Evolutionary conservation across 176 grass and related monocot species (phyloP).

Genomic region (Rhynchospora breviuscula): DNA sequence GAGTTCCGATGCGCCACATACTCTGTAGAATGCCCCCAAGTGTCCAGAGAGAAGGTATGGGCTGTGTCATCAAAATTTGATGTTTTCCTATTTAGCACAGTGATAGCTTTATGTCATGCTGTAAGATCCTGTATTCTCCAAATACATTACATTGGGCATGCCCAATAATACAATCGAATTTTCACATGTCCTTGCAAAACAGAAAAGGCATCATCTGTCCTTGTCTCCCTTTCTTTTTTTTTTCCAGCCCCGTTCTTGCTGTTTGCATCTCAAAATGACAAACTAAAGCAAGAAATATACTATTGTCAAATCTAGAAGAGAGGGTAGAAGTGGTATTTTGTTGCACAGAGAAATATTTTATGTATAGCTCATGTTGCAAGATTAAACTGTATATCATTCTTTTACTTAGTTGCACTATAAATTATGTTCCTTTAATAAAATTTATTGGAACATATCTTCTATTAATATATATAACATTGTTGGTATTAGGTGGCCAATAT

Average conservation of each 20-base stretch:
- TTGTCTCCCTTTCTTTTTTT: too few relatives aligned
- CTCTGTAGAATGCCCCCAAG: slow-evolving; percentile 85
- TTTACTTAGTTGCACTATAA: neutral
- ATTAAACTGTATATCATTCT: neutral
- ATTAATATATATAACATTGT: neutral
- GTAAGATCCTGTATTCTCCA: neutral
- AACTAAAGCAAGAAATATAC: neutral
- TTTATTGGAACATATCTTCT: neutral
- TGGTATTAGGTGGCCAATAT: slow-evolving; percentile 84
- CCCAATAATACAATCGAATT: neutral
- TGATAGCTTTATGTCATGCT: neutral
- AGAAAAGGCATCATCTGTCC: neutral
- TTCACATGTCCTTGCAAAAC: neutral
- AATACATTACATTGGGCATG: neutral
- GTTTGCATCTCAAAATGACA: neutral
- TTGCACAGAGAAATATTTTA: neutral
- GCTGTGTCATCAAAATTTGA: neutral
- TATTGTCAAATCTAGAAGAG: neutral
- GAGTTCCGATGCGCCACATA: slow-evolving; percentile 92
- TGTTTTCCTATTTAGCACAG: neutral
- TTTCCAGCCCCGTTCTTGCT: neutral
- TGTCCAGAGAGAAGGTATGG: slow-evolving; percentile 87
- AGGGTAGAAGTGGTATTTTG: neutral
- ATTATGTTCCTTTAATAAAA: neutral
- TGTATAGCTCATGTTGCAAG: neutral